phyloP scores from a whole-genome alignment of 1,139 yeast genomes.

The Taphrina betulina region DNA sequence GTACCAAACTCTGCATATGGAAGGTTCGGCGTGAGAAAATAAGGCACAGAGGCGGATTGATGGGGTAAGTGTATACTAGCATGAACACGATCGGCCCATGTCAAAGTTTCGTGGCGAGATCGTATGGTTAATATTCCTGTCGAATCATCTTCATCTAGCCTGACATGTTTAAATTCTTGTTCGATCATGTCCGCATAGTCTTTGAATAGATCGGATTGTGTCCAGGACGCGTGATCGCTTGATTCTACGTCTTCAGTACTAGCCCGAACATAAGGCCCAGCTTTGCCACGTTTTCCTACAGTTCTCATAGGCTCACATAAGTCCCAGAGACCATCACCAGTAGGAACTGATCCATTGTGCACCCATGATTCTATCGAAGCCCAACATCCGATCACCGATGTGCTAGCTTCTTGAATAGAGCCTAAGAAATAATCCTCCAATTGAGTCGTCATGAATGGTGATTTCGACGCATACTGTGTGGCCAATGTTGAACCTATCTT shows the following conservation, averaged over 20 bases:
- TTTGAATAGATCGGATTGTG: background rate
- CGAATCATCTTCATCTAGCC: background rate
- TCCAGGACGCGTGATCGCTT: background rate
- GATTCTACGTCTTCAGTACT: background rate
- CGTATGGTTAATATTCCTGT: background rate
- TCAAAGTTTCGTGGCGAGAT: background rate
- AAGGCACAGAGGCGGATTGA: background rate
- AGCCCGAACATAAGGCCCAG: slow-evolving; percentile 1
- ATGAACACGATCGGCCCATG: background rate
- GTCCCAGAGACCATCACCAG: slow-evolving; percentile 3
- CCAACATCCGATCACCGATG: slow-evolving; percentile 48
- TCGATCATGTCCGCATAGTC: background rate
- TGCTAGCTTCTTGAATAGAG: slow-evolving; percentile 52
- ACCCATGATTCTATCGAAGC: slow-evolving; percentile 49
- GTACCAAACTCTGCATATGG: slow-evolving; percentile 22
- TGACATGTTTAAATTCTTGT: slow-evolving; percentile 2
- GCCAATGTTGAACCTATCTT: slow-evolving; percentile 43
- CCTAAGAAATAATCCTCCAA: slow-evolving; percentile 55
- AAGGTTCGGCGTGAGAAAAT: slow-evolving; percentile 13
- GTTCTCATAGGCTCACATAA: slow-evolving; percentile 29
- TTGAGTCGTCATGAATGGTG: slow-evolving; percentile 50
- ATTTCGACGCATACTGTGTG: slow-evolving; percentile 44
- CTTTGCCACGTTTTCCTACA: slow-evolving; percentile 10
- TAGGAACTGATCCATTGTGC: slow-evolving; percentile 38
- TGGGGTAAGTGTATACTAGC: background rate